Evolutionary conservation across 495 filamentous ascomycete genomes (phyloP), one percentile per base, ranked within the genome.

Genomic region (Xylaria flabelliformis): DNA sequence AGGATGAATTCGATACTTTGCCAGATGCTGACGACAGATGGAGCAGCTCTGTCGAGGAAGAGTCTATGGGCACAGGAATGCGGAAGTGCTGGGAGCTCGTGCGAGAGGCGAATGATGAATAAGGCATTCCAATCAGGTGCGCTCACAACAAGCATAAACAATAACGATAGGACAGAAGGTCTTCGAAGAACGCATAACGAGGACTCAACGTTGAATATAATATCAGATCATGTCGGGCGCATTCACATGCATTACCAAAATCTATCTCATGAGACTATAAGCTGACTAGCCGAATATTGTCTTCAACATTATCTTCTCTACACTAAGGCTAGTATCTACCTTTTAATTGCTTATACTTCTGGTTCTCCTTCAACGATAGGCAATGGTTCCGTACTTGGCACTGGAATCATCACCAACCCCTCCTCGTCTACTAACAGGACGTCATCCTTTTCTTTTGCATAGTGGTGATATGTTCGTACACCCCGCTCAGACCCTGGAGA

Each of bases 11-110:
- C 1, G 53, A 69, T 2, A 17, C 9, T 9, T 46, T 12, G 24
- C 12, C 24, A 13, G 41, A 63, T 17, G 66, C 29, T 17, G 55
- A 71, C 15, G 67, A 68, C 48, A 77, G 77, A 26, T 85, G 83
- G 84, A 75, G 77, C 1, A 72, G 74, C 17, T 17, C 29, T 0
- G 73, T 85, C 0, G 82, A 85, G 7, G 61, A 53, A 0, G 82
- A 83, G 61, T 82, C 81, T 1, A 85, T 86, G 83, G 84, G 84
- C 0, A 85, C 83, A 0, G 84, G 84, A 0, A 86, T 86, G 83
- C 79, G 80, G 21, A 82, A 83, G 51, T 86, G 84, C 67, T 86
- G 83, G 83, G 73, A 78, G 1, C 67, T 85, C 4, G 76, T 76
- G 26, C 77, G 71, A 66, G 76, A 78, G 56, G 73, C 66, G 12